Evolutionary conservation across 495 filamentous ascomycete species (phyloP).

Genomic region (Coniosporium apollinis): DNA sequence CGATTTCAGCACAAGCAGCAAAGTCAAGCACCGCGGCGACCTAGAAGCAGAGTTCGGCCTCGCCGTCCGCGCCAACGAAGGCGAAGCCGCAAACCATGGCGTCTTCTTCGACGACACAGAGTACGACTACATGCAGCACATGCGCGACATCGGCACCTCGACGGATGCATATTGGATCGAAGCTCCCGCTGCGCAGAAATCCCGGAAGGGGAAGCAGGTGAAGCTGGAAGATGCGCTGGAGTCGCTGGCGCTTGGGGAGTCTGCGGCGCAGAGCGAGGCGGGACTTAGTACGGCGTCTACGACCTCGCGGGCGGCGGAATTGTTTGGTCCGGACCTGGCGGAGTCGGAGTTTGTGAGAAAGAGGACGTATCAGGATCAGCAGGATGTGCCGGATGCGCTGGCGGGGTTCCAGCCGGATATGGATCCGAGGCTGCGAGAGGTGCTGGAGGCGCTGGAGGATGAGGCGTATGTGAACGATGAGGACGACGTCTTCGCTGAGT

Average conservation of each 20-base stretch:
- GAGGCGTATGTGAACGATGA: conserved; percentile 86
- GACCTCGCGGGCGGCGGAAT: conserved; percentile 39
- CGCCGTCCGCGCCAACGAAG: conserved; percentile 69
- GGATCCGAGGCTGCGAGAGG: conserved; percentile 87
- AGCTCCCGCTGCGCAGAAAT: conserved; percentile 36
- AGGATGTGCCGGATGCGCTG: conserved; percentile 79
- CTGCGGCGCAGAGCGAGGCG: conserved; percentile 22
- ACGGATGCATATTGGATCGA: conserved; percentile 64
- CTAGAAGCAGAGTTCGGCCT: conserved; percentile 62
- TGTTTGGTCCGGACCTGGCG: conserved; percentile 51
- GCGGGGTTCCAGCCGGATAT: conserved; percentile 94
- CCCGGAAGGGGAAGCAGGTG: conserved; percentile 54
- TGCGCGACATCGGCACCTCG: conserved; percentile 59
- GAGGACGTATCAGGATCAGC: conserved; percentile 79
- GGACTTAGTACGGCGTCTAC: conserved; percentile 13
- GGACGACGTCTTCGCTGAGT: conserved; percentile 56
- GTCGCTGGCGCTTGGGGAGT: conserved; percentile 35
- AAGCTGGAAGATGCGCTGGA: conserved; percentile 70
- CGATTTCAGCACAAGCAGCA: conserved; percentile 31
- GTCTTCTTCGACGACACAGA: conserved; percentile 76
- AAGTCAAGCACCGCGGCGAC: conserved; percentile 50
- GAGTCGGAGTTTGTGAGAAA: conserved; percentile 55
- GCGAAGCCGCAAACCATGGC: conserved; percentile 86
- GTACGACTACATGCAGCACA: conserved; percentile 99
- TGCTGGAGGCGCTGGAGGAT: conserved; percentile 86